phyloP scores from a whole-genome alignment of 2,329 filamentous ascomycete genomes.

The Hypoxylon sp. region DNA sequence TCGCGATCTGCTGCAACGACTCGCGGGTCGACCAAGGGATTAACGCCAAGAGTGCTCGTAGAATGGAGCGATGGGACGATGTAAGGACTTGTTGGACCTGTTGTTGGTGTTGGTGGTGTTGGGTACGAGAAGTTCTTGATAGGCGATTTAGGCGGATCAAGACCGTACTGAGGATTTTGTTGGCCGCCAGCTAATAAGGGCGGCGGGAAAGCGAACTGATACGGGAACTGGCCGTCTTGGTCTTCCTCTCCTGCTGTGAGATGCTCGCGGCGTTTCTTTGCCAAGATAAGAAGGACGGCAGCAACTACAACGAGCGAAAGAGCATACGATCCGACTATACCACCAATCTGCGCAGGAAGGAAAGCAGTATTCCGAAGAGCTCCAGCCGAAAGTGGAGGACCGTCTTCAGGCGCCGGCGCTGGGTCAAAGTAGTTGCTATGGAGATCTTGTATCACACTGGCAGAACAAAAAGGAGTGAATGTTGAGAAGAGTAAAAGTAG shows the following conservation, averaged over 20 bases:
- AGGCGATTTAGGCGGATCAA: constrained; percentile 57
- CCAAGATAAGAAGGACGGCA: constrained; percentile 72
- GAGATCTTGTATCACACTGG: constrained; percentile 48
- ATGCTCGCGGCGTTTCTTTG: constrained; percentile 68
- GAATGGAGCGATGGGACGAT: constrained; percentile 64
- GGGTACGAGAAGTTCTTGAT: constrained; percentile 68
- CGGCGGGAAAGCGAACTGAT: constrained; percentile 48
- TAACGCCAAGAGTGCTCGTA: constrained; percentile 69
- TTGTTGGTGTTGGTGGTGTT: constrained; percentile 54
- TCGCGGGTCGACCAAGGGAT: constrained; percentile 81
- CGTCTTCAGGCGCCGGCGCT: constrained; percentile 72
- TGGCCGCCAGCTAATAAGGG: constrained; percentile 45
- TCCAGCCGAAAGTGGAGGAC: constrained; percentile 70
- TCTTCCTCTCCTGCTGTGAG: constrained; percentile 67
- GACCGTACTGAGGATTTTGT: constrained; percentile 46
- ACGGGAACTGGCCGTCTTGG: constrained; percentile 57
- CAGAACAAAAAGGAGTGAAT: constrained; percentile 51
- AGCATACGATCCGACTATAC: constrained; percentile 87
- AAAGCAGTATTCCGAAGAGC: constrained; percentile 73
- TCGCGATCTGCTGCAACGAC: constrained; percentile 81
- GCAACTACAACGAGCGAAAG: constrained; percentile 82
- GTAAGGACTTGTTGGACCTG: constrained; percentile 59
- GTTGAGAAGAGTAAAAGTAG: constrained; percentile 48
- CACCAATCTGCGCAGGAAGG: constrained; percentile 86
- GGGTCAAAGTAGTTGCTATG: constrained; percentile 64